Conservation (phyloP, 345 rosid species). For the Citrus australasica region DNA sequence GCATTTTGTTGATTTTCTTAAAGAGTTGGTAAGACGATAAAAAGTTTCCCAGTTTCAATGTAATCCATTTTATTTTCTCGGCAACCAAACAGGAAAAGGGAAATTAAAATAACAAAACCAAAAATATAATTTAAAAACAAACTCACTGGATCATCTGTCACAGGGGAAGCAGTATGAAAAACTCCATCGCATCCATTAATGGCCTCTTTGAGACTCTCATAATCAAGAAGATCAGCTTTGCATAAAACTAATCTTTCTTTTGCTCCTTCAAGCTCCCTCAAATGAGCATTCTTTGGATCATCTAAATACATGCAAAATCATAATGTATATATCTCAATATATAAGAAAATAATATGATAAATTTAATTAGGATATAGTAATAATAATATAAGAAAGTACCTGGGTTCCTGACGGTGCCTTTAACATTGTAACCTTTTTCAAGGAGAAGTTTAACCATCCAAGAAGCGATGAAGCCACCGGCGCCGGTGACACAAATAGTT, state of each 20-base stretch:
- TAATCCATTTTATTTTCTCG: constrained; percentile 6
- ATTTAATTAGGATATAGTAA: too few species aligned
- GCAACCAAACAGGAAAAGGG: constrained; percentile 15
- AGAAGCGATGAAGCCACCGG: constrained; percentile 96
- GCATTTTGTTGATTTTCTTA: neutral
- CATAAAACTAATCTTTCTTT: constrained; percentile 68
- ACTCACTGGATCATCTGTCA: constrained; percentile 94
- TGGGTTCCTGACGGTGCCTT: constrained; percentile 88
- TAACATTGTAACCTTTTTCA: constrained; percentile 75
- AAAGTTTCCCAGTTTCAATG: too few species aligned
- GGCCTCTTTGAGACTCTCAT: constrained; percentile 51
- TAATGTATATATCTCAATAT: too few species aligned
- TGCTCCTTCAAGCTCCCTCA: constrained; percentile 91
- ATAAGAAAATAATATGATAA: too few species aligned
- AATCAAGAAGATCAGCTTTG: constrained; percentile 86
- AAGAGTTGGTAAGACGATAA: neutral
- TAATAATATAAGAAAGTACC: constrained; percentile 25
- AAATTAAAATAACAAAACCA: neutral
- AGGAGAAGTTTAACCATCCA: constrained; percentile 90
- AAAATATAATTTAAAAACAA: neutral
- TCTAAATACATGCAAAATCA: constrained; percentile 22
- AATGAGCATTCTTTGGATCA: constrained; percentile 83
- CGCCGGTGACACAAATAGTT: constrained; percentile 93
- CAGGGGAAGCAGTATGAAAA: constrained; percentile 93
- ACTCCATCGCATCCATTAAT: constrained; percentile 92